These are phyloP conservation scores for Gracilaria gracilis DNA, from an alignment of 23 red algal genomes.

Conservation along the genomic window DNA sequence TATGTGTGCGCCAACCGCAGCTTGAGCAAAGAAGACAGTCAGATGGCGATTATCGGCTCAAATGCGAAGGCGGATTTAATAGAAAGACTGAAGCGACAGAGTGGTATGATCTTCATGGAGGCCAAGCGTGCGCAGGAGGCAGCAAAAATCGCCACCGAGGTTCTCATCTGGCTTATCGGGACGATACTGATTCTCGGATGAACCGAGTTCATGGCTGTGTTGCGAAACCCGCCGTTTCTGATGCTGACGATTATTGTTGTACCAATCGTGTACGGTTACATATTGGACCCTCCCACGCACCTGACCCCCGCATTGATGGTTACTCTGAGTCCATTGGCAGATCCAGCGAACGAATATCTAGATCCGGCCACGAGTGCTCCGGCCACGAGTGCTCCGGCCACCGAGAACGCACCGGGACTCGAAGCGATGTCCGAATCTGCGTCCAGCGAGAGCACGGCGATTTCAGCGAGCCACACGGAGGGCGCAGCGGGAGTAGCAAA, in stretches of 20 bases:
- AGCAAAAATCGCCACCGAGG: slow-evolving; percentile 65
- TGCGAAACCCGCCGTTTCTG: slow-evolving; percentile 73
- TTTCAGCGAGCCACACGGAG: background rate
- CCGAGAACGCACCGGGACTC: background rate
- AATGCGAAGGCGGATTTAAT: slow-evolving; percentile 37
- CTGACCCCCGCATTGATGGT: slow-evolving; percentile 42
- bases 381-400: background rate
- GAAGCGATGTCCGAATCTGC: background rate
- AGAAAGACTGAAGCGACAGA: slow-evolving; percentile 76
- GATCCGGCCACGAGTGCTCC: no score
- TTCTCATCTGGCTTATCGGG: slow-evolving; percentile 76
- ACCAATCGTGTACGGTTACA: slow-evolving; percentile 69
- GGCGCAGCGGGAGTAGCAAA: background rate
- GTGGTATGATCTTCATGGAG: slow-evolving; percentile 80
- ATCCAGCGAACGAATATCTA: slow-evolving; percentile 51
- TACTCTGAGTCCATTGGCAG: slow-evolving; percentile 43
- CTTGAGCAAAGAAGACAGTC: background rate
- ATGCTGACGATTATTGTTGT: slow-evolving; percentile 74
- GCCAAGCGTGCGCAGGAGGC: slow-evolving; percentile 89
- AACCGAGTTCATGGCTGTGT: slow-evolving; percentile 85
- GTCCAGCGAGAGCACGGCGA: slow-evolving; percentile 1
- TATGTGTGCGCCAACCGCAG: background rate
- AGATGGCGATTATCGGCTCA: slow-evolving; percentile 27
- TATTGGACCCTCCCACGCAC: slow-evolving; percentile 38
- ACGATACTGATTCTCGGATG: slow-evolving; percentile 86